Base-by-base conservation (phyloP, 2,329 filamentous ascomycete species). In the Alternaria longipes region DNA sequence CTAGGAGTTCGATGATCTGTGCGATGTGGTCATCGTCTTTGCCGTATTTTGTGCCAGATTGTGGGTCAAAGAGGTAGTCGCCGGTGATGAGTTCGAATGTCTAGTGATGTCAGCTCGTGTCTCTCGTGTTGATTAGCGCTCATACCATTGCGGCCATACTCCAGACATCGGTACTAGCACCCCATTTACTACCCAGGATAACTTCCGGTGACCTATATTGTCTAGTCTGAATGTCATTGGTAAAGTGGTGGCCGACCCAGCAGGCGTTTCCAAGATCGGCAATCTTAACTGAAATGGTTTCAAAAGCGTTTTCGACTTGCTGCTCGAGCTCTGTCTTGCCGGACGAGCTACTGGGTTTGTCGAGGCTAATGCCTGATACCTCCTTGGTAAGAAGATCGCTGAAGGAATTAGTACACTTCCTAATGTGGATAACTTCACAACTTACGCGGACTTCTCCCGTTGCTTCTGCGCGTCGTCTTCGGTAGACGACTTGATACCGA, bases 1-100 rank as follows among this genome's bases (percentile, higher is more conserved):
- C 95, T 18, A 99, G 88, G 5, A 99, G 86, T 80, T 99, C 95
- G 77, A 99, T 98, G 73, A 99, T 98, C 78, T 99, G 95, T 9
- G 95, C 95, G 68, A 99, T 97, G 81, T 99, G 95, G 77, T 99
- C 95, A 82, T 99, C 95, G 76, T 99, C 95, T 82, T 99, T 99
- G 77, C 95, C 95, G 79, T 99, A 99, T 81, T 98, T 98, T 42
- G 94, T 98, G 65, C 95, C 95, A 1, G 94, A 97, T 81, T 99
- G 95, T 0, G 95, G 95, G 74, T 99, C 95, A 80, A 99, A 99
- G 44, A 99, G 88, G 76, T 99, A 99, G 80, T 99, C 95, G 68
- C 95, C 95, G 1, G 95, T 99, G 69, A 99, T 98, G 45, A 99
- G 84, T 79, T 99, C 95, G 71, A 99, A 99, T 16, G 94, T 91